A percentile compares a stretch with the other conserved stretches of the same genome.
These are phyloP conservation scores for Botryococcus braunii DNA, from an alignment of 163 green algal genomes.

Conservation along the genomic window DNA sequence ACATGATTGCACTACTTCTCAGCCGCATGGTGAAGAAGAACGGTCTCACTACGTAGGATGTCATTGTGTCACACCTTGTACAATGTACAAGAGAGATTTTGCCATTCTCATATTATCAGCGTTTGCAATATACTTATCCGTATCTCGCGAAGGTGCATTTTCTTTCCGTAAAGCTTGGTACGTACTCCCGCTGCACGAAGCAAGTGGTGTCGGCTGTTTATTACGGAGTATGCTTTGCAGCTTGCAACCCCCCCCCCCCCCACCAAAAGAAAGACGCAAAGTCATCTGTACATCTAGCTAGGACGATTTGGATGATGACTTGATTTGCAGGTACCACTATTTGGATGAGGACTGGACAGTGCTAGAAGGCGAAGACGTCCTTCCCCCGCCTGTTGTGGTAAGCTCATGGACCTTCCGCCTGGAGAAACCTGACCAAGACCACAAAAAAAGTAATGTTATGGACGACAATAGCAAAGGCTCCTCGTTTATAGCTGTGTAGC, in stretches of 20 bases:
- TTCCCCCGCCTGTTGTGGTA: constrained; percentile 19
- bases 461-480: too few species aligned
- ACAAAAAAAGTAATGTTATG: too few species aligned
- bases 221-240: background rate
- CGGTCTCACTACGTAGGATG: too few species aligned
- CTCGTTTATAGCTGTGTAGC: background rate
- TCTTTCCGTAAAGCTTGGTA: constrained; percentile 75
- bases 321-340: constrained; percentile 20
- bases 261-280: background rate
- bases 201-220: background rate
- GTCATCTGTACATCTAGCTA: background rate
- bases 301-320: background rate
- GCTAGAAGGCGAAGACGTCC: constrained; percentile 6
- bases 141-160: constrained; percentile 72
- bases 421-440: constrained; percentile 18
- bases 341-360: constrained; percentile 12
- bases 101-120: constrained; percentile 64
- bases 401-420: constrained; percentile 6
- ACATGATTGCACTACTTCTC: too few species aligned
- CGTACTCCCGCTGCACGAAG: background rate
- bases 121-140: constrained; percentile 62
- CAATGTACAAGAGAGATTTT: constrained; percentile 40
- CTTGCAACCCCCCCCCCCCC: background rate
- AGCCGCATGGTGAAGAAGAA: too few species aligned
- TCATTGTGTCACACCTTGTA: too few species aligned